phyloP scores from a whole-genome alignment of 345 rosid species.

The Zanthoxylum bungeanum region DNA sequence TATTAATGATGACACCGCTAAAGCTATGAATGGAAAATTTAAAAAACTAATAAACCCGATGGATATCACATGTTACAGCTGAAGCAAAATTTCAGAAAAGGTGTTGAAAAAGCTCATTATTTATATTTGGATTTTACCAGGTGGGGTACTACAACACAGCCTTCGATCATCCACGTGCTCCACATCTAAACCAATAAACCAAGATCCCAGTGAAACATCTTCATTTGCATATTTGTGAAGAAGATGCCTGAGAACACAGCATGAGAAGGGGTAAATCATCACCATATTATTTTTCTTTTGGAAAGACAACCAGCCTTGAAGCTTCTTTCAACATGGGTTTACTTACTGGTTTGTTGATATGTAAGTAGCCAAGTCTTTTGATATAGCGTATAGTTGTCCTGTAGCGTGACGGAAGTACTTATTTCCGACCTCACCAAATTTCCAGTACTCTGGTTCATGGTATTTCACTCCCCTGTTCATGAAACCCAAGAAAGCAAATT shows the following conservation, averaged over 20 bases:
- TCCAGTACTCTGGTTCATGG: conserved; percentile 91
- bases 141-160: conserved; percentile 76
- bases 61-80: not conserved
- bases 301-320: not conserved
- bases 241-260: conserved; percentile 40
- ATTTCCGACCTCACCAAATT: conserved; percentile 75
- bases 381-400: conserved; percentile 86
- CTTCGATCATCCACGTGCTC: conserved; percentile 53
- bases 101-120: not conserved
- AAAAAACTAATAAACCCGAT: not conserved
- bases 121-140: conserved; percentile 59
- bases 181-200: conserved; percentile 62
- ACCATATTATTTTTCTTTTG: not conserved
- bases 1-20: not conserved
- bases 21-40: not conserved
- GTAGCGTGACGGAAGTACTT: conserved; percentile 88
- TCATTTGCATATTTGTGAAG: conserved; percentile 65
- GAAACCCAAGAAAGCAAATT: not conserved
- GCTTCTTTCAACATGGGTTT: not conserved
- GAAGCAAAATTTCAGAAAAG: too few relatives aligned
- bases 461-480: conserved; percentile 69
- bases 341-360: conserved; percentile 71
- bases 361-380: conserved; percentile 77
- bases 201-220: conserved; percentile 59
- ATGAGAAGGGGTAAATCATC: not conserved